Percentiles rank a stretch among this genome's conserved stretches.
Evolutionary conservation across 1,284 basidiomycete genomes (phyloP).

Genomic region (Heliocybe sulcata): DNA sequence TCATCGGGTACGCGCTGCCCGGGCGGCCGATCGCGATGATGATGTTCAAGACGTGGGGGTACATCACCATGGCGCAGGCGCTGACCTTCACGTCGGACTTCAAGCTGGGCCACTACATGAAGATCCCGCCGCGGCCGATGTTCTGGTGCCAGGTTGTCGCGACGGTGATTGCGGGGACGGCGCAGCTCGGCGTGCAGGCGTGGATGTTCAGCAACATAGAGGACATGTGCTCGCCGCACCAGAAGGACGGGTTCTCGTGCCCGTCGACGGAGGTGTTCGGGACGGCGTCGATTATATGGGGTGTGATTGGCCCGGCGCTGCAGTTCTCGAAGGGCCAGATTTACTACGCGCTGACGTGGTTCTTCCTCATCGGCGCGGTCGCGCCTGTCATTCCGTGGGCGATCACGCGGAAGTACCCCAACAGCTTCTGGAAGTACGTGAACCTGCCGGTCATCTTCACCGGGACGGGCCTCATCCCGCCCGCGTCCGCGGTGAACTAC

Average conservation of each 20-base stretch:
- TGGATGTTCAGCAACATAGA: conserved; percentile 46
- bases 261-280: conserved; percentile 33
- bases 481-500: conserved; percentile 37
- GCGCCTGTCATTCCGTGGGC: conserved; percentile 32
- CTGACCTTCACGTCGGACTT: conserved; percentile 42
- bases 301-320: conserved; percentile 37
- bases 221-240: conserved; percentile 31
- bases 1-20: conserved; percentile 43
- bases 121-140: conserved; percentile 41
- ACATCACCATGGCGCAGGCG: conserved; percentile 44
- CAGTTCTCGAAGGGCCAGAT: conserved; percentile 37
- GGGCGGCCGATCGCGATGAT: conserved; percentile 54
- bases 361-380: conserved; percentile 51
- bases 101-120: conserved; percentile 50
- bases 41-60: conserved; percentile 52
- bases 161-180: conserved; percentile 38
- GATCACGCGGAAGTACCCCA: conserved; percentile 34
- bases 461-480: conserved; percentile 45
- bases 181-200: conserved; percentile 39
- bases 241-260: conserved; percentile 33
- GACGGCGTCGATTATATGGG: conserved; percentile 40
- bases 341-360: conserved; percentile 36
- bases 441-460: conserved; percentile 49
- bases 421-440: conserved; percentile 35
- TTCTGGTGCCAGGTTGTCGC: conserved; percentile 43